Percentiles rank a stretch among this genome's conserved stretches.
phyloP scores from a whole-genome alignment of 495 filamentous ascomycete species.

The Tuber umbilicatum region DNA sequence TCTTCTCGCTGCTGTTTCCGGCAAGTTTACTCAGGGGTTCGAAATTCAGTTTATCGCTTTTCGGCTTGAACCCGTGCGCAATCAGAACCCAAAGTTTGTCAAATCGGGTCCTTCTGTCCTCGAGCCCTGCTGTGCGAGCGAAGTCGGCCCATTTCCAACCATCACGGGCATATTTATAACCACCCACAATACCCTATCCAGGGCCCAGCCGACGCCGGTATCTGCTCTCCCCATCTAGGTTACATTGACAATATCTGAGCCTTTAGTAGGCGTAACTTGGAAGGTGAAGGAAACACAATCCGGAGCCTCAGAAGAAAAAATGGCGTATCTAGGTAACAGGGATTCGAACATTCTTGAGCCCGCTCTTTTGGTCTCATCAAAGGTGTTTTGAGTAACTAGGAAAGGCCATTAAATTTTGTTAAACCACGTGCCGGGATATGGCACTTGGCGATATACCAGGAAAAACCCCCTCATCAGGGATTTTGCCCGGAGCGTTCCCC shows the following conservation, averaged over 20 bases:
- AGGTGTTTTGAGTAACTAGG: constrained; percentile 47
- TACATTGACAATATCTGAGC: constrained; percentile 46
- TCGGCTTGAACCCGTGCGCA: constrained; percentile 52
- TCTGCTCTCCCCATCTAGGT: constrained; percentile 57
- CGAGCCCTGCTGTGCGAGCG: constrained; percentile 48
- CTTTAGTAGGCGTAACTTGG: not conserved
- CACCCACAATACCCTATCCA: constrained; percentile 49
- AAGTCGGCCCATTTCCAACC: constrained; percentile 57
- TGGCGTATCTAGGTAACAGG: constrained; percentile 58
- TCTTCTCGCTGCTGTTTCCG: constrained; percentile 46
- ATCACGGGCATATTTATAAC: constrained; percentile 58
- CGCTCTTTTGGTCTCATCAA: constrained; percentile 50
- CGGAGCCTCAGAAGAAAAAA: constrained; percentile 48
- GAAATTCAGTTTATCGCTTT: constrained; percentile 52
- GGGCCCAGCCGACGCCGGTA: constrained; percentile 54
- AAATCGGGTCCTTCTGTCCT: constrained; percentile 54
- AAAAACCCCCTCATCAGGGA: constrained; percentile 56
- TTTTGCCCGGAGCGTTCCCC: constrained; percentile 53
- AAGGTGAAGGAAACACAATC: constrained; percentile 42
- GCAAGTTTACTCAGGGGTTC: constrained; percentile 59
- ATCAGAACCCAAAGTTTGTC: constrained; percentile 56
- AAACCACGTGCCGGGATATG: not conserved
- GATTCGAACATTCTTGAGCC: constrained; percentile 56
- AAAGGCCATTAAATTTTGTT: not conserved
- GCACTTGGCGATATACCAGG: constrained; percentile 22